Conservation (phyloP, 1,284 basidiomycete species). For the Papiliotrema terrestris region DNA sequence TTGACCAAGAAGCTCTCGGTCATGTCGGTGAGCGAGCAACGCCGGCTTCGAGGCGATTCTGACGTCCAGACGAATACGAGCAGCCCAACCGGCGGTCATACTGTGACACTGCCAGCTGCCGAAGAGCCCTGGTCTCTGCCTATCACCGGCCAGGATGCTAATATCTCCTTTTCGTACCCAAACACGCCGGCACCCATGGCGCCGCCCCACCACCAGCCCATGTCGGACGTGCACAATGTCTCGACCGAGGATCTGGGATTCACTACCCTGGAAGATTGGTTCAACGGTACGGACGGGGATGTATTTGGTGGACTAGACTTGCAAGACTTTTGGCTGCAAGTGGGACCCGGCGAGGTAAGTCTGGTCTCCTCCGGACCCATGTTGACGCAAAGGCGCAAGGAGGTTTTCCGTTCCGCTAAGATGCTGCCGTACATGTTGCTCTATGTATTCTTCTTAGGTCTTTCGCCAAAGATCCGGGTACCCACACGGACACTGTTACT, state of each 20-base stretch:
- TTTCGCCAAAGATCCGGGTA: constrained; percentile 80
- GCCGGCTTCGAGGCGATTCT: too few relatives aligned
- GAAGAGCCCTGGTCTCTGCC: neutral
- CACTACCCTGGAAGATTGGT: constrained; percentile 41
- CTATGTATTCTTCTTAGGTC: constrained; percentile 50
- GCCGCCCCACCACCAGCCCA: constrained; percentile 33
- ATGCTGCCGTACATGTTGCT: neutral
- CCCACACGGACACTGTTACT: constrained; percentile 89
- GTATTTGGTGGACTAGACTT: constrained; percentile 29
- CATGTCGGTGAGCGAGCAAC: constrained; percentile 15
- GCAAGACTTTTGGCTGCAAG: constrained; percentile 38
- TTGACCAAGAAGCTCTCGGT: constrained; percentile 35
- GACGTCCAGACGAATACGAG: constrained; percentile 18
- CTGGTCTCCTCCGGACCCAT: neutral
- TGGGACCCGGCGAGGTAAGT: constrained; percentile 39
- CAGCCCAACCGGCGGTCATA: constrained; percentile 30
- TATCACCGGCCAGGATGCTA: neutral
- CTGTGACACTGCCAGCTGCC: constrained; percentile 21
- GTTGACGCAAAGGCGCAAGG: constrained; percentile 28
- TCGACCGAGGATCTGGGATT: constrained; percentile 26
- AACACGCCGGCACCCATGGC: constrained; percentile 9
- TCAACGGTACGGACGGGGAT: constrained; percentile 16
- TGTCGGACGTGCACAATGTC: constrained; percentile 19
- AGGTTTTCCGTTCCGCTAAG: constrained; percentile 34
- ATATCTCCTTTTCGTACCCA: constrained; percentile 19